These are phyloP conservation scores for Microbotryum silenes-acaulis DNA, from an alignment of 1,284 basidiomycete genomes.

Conservation along the genomic window DNA sequence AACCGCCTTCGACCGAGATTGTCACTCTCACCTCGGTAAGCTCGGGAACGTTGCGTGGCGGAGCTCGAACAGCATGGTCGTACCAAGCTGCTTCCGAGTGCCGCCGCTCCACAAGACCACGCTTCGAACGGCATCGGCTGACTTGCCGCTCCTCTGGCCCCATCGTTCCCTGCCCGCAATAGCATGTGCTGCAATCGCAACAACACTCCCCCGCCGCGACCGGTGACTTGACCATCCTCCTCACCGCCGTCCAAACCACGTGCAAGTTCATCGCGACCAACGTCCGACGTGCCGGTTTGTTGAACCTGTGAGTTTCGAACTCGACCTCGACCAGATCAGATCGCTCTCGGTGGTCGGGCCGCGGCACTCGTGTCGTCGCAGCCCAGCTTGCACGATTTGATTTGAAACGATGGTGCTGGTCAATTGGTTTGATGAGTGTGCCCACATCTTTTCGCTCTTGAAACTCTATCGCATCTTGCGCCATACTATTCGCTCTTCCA, in stretches of 20 bases:
- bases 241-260: slow-evolving; percentile 92
- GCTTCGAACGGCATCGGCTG: neutral
- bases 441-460: too few relatives aligned
- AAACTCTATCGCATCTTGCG: too few relatives aligned
- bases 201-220: slow-evolving; percentile 50
- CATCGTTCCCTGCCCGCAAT: neutral
- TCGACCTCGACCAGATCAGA: slow-evolving; percentile 3
- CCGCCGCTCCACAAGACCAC: neutral
- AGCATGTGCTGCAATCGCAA: slow-evolving; percentile 30
- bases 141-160: neutral
- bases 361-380: too few relatives aligned
- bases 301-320: slow-evolving; percentile 71
- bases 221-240: slow-evolving; percentile 87
- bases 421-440: too few relatives aligned
- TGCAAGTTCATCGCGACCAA: slow-evolving; percentile 92
- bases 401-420: too few relatives aligned
- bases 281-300: slow-evolving; percentile 85
- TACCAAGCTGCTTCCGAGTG: neutral
- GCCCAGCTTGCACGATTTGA: too few relatives aligned
- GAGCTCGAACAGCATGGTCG: neutral
- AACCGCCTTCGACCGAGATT: slow-evolving; percentile 19
- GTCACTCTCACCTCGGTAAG: slow-evolving; percentile 28
- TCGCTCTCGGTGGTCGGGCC: neutral
- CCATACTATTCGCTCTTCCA: too few relatives aligned
- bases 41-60: too few relatives aligned